A percentile compares a stretch with the other conserved stretches of the same genome.
phyloP scores from a whole-genome alignment of 345 rosid species.

The Syzygium jambos region DNA sequence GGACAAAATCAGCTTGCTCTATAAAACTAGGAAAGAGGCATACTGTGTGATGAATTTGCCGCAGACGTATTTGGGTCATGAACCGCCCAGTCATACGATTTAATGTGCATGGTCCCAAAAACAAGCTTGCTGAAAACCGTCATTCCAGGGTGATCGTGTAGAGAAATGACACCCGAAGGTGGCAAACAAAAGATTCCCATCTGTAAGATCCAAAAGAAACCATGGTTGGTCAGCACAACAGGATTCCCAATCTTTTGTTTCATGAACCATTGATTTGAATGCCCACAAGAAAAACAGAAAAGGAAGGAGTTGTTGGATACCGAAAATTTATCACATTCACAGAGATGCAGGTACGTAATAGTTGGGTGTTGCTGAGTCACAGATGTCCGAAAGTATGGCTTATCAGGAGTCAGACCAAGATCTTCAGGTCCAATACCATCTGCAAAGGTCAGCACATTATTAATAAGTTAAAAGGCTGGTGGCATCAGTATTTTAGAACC shows the following conservation, averaged over 20 bases:
- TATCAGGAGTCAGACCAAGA: slow-evolving; percentile 44
- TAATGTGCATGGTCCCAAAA: slow-evolving; percentile 87
- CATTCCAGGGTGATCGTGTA: slow-evolving; percentile 96
- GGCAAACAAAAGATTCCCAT: slow-evolving; percentile 95
- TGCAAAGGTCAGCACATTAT: slow-evolving; percentile 1
- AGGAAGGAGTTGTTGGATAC: slow-evolving; percentile 21
- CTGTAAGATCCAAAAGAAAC: slow-evolving; percentile 24
- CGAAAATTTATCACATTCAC: slow-evolving; percentile 61
- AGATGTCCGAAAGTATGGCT: slow-evolving; percentile 32
- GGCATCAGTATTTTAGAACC: background rate
- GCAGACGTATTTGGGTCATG: slow-evolving; percentile 30
- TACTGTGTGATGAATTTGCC: slow-evolving; percentile 19
- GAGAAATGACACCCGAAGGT: slow-evolving; percentile 75
- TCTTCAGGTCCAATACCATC: slow-evolving; percentile 62
- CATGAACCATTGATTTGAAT: background rate
- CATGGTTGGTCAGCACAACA: background rate
- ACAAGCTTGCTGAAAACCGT: slow-evolving; percentile 92
- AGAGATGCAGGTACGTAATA: slow-evolving; percentile 58
- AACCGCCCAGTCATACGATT: slow-evolving; percentile 82
- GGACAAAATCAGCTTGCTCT: background rate
- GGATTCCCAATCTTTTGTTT: background rate
- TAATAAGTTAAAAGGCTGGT: background rate
- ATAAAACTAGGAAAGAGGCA: background rate
- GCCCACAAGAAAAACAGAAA: background rate
- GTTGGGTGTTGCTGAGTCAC: slow-evolving; percentile 13